Evolutionary conservation across 805 yeast genomes (phyloP), one percentile per base, ranked within the genome.

Genomic region (Lachancea kluyveri): DNA sequence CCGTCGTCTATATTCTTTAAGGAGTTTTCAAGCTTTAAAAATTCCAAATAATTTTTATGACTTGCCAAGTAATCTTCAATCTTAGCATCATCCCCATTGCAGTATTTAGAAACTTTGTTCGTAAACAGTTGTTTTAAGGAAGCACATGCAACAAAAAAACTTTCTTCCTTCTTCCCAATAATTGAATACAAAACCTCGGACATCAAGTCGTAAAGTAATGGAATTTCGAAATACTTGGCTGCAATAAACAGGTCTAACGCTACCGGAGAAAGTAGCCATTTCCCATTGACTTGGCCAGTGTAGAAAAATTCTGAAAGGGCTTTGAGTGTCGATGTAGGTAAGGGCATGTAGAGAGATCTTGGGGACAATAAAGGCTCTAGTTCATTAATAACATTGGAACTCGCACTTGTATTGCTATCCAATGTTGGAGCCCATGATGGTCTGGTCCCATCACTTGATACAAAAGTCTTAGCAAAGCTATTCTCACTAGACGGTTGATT

Each of bases 271-370:
- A 82, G 56, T n/a, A 67, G 57, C 90, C 90, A 81, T 44, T 72
- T 77, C 32, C 78, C 74, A 16, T 85, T 85, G 14, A 83, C 72
- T 53, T 81, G 87, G 1, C 92, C 94, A 4, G 88, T 82, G 46
- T 78, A 80, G 34, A 83, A 62, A 51, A 75, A 83, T 48, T 82
- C 92, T 17, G 78, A 63, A 41, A 81, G 70, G 3, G 86, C 86
- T 35, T 67, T 67, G 10, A 80, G 72, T 0, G 85, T 71, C 1
- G 60, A 51, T 1, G 79, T 74, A 3, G 76, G 53, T 57, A 77
- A 79, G 3, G 94, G 92, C 41, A 83, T 52, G 42, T 77, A 81
- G 17, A 83, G 50, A 11, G 75, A 67, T 39, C 94, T 64, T 10
- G 94, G 92, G 21, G 79, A 66, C 35, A 74, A 62, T 21, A 79